Base-by-base conservation (phyloP, 129 eudicot genomes). In the Lonicera japonica region DNA sequence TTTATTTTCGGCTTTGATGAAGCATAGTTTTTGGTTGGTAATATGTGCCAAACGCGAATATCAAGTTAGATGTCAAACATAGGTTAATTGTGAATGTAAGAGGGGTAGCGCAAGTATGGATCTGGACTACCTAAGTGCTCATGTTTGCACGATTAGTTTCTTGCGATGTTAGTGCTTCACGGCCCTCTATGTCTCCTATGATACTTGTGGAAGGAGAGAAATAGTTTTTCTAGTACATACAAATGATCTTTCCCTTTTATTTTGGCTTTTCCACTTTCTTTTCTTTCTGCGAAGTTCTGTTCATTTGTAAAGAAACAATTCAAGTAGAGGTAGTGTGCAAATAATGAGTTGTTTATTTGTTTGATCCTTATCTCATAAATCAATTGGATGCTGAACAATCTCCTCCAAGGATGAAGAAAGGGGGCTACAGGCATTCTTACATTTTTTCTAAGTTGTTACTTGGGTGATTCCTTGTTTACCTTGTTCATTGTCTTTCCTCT, bases 401-500 rank as follows among this genome's bases (percentile, higher is more conserved):
- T 75, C 83, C 89, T 66, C 85, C 78, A 65, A 67, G 18, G 63
- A 81, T 73, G 69, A 78, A 74, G 83, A 83, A 71, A 65, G 94
- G 89, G 83, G 94, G 89, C 89, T 84, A 81, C 86, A 65, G 51
- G 85, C 81, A 65, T 72, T 76, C 89, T 18, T 52, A 88, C 75
- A 75, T 72, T 61, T 51, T 4, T 7, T 39, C 54, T 52, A 17
- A 14, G 7, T 38, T 38, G 43, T 38, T 38, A n/a, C n/a, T n/a
- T n/a, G n/a, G n/a, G n/a, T n/a, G n/a, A n/a, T n/a, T n/a, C n/a
- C n/a, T n/a, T n/a, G n/a, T n/a, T n/a, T n/a, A n/a, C n/a, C n/a
- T n/a, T n/a, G n/a, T n/a, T 29, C 36, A 1, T 2, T 29, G 6
- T 29, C 36, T 1, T 29, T 29, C 36, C 36, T 29, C 36, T 29